phyloP scores from a whole-genome alignment of 169 alveolate species.

The Plasmodium malariae region DNA sequence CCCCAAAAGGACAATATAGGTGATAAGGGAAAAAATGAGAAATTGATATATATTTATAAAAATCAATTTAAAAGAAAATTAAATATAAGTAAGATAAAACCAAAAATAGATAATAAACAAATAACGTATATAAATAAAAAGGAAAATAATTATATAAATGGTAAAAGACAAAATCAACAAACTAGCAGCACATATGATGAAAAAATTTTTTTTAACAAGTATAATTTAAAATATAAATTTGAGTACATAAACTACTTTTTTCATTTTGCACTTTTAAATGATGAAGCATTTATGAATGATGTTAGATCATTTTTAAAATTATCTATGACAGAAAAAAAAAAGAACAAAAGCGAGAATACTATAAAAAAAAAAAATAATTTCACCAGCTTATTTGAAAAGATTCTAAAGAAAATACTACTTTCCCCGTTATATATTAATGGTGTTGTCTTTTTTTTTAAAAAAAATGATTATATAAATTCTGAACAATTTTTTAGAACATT shows the following conservation, averaged over 20 bases:
- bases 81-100: constrained; percentile 10
- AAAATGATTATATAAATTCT: constrained; percentile 60
- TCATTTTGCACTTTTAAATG: constrained; percentile 53
- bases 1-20: not conserved
- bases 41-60: constrained; percentile 19
- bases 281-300: constrained; percentile 43
- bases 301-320: constrained; percentile 37
- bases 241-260: constrained; percentile 49
- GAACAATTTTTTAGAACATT: constrained; percentile 24
- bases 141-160: constrained; percentile 3
- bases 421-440: constrained; percentile 53
- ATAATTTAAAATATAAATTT: constrained; percentile 35
- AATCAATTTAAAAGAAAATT: constrained; percentile 27
- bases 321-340: constrained; percentile 24
- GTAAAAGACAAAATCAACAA: constrained; percentile 10
- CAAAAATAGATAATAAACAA: constrained; percentile 69
- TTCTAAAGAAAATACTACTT: constrained; percentile 35
- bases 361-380: constrained; percentile 35
- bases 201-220: constrained; percentile 57
- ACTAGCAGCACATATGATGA: not conserved
- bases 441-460: constrained; percentile 60
- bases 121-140: constrained; percentile 20
- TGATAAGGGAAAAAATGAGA: constrained; percentile 7
- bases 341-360: constrained; percentile 40
- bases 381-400: constrained; percentile 23